Evolutionary conservation across 345 rosid genomes (phyloP), one percentile per base, ranked within the genome.

Genomic region (Linum trigynum): DNA sequence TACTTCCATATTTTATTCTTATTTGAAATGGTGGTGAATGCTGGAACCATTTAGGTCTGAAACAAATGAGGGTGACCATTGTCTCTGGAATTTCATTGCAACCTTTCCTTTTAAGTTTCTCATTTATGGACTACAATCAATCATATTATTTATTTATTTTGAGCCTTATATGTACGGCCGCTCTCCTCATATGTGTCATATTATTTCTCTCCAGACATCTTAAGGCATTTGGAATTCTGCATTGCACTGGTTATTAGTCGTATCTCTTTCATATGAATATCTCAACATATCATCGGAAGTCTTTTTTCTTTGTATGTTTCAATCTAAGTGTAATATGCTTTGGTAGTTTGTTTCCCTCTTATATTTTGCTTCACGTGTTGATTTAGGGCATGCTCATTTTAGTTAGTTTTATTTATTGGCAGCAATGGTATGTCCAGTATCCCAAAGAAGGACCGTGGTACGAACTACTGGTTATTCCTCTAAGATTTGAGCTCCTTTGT

Each of bases 361-460:
- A 39, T 62, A 12, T 11, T n/a, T n/a, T 62, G 14, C 7, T 61
- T 15, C 17, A 16, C 17, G 15, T 9, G 38, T 39, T 61, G 23
- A 3, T 38, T 61, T 17, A 38, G 16, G 39, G 2, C 40, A 1
- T 39, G 5, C 39, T 61, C 48, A 38, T 15, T 10, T 41, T 15
- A 9, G 53, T 11, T 62, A 9, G 2, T 11, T 15, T 39, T 62
- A 16, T 62, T 58, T 32, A 6, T 67, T 75, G 85, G 74, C 81
- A 90, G 99, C 95, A 83, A 88, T 94, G 97, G 97, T 94, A 94
- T 83, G 96, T 90, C 69, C 75, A 65, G 55, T 94, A 94, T 74
- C 99, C 97, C 45, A 72, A 81, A 65, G 88, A 90, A 74, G 92
- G 89, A 64, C 99, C 95, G 38, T 94, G 99, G 99, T 94, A 88